These are phyloP conservation scores for Hordeum vulgare DNA, from an alignment of 176 grass and related monocot species.

Conservation along the genomic window DNA sequence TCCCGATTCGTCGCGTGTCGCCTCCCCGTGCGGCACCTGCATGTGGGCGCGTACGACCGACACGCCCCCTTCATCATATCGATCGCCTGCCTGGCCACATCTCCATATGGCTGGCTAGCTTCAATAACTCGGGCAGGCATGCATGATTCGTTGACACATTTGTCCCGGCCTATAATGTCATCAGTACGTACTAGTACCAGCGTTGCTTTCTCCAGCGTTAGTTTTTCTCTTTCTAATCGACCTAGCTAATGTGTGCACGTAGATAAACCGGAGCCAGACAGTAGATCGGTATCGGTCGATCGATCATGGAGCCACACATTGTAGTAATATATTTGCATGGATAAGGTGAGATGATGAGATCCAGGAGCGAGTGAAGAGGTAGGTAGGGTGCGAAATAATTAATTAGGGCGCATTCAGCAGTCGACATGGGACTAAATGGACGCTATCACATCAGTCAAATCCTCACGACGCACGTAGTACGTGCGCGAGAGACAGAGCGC, in stretches of 20 bases:
- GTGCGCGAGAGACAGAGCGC: not conserved
- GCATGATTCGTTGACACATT: not conserved
- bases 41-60: conserved; percentile 25
- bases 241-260: too few relatives aligned
- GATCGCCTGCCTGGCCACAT: not conserved
- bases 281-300: not conserved
- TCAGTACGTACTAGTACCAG: too few relatives aligned
- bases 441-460: conserved; percentile 34
- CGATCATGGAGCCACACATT: not conserved
- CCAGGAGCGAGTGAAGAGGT: not conserved
- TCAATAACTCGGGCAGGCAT: not conserved
- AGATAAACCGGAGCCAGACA: not conserved
- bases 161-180: not conserved
- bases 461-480: not conserved
- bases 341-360: not conserved
- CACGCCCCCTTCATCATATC: not conserved
- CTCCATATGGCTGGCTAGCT: not conserved
- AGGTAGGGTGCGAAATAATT: not conserved
- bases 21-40: not conserved
- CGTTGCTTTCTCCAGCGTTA: not conserved
- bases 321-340: not conserved
- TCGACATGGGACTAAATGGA: conserved; percentile 8
- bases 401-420: not conserved
- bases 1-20: not conserved
- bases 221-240: not conserved